A percentile compares a stretch with the other conserved stretches of the same genome.
These are phyloP conservation scores for Fusarium lyarnte DNA, from an alignment of 2,329 filamentous ascomycete genomes.

Conservation along the genomic window DNA sequence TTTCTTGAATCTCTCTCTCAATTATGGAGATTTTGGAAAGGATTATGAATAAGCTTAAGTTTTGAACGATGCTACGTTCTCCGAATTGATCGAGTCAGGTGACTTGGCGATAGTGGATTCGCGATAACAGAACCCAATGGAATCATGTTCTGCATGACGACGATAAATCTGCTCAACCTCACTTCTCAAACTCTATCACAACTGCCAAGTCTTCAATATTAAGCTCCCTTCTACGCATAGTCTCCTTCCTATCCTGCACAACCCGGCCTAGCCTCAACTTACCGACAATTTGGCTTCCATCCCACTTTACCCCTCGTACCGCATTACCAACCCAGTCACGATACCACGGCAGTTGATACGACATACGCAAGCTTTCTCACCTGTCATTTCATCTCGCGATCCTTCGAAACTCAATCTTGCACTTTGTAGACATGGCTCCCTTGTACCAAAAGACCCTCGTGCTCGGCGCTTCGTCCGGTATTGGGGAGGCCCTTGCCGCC, in stretches of 20 bases:
- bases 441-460: constrained; percentile 52
- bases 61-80: neutral
- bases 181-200: neutral
- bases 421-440: constrained; percentile 30
- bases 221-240: neutral
- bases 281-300: neutral
- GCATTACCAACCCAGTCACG: neutral
- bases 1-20: neutral
- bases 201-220: neutral
- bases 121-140: neutral
- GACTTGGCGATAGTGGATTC: neutral
- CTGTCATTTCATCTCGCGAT: neutral
- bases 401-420: constrained; percentile 10
- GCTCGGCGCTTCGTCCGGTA: constrained; percentile 49
- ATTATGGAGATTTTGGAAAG: neutral
- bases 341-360: neutral
- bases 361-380: neutral
- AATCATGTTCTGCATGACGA: neutral
- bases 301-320: constrained; percentile 6
- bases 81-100: neutral
- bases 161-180: neutral
- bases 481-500: constrained; percentile 45
- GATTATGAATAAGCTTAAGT: neutral
- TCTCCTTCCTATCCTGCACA: neutral
- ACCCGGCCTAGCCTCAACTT: neutral